phyloP scores from a whole-genome alignment of 2,329 filamentous ascomycete genomes.

The Alternaria tenuissima region DNA sequence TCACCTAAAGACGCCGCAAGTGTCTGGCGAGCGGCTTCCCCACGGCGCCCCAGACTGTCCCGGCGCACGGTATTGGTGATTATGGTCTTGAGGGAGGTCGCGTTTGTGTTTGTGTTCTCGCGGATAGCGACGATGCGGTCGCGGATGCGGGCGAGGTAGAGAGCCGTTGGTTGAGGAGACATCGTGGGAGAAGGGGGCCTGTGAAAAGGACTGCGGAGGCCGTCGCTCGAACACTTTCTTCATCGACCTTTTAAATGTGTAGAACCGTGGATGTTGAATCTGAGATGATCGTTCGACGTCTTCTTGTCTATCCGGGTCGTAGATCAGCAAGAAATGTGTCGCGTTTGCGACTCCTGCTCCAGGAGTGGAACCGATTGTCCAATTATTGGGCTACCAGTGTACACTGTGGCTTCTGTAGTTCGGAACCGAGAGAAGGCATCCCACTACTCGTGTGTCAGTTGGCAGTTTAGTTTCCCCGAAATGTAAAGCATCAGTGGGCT shows the following conservation, averaged over 20 bases:
- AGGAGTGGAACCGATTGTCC: background rate
- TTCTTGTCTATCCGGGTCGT: background rate
- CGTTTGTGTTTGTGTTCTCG: background rate
- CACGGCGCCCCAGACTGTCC: background rate
- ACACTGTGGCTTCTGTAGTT: background rate
- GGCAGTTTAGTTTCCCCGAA: background rate
- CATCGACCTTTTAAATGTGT: background rate
- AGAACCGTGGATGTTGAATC: background rate
- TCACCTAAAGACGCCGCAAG: background rate
- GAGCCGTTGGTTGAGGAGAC: background rate
- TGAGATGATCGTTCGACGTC: background rate
- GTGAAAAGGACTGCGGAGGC: background rate
- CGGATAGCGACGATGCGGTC: constrained; percentile 8
- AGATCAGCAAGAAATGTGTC: background rate
- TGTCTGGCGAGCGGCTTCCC: background rate
- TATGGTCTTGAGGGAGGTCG: background rate
- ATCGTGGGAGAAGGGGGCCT: background rate
- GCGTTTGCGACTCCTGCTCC: background rate
- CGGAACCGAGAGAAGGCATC: background rate
- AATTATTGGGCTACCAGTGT: background rate
- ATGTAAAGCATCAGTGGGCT: constrained; percentile 4
- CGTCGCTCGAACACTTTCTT: background rate
- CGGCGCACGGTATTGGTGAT: background rate
- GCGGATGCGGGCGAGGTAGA: background rate
- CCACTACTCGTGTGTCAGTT: background rate